Base-by-base conservation (phyloP, 2,329 filamentous ascomycete species). In the Pyricularia sp. region DNA sequence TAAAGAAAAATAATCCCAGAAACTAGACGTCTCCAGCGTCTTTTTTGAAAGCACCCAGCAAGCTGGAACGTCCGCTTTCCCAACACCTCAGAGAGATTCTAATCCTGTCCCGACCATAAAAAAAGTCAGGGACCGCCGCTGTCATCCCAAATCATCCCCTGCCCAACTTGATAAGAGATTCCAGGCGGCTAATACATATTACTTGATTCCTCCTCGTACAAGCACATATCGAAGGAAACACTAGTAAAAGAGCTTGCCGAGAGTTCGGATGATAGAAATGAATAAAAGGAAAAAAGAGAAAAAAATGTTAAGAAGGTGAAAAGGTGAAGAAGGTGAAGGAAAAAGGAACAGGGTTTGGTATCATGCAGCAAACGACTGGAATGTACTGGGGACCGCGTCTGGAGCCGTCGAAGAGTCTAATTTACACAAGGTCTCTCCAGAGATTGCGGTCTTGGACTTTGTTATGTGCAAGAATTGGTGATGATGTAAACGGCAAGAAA, bases 341-440 rank as follows among this genome's bases (percentile, higher is more conserved):
- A 42, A 25, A 65, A 26, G 33, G n/a, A 25, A 65, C 6, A 42
- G 31, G 30, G 30, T 31, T 65, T 65, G 64, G 64, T 65, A 65
- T 65, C 64, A 65, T 42, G 31, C 31, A 65, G 64, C 36, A 31
- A 65, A 31, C 20, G 30, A 28, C 30, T 26, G 28, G 23, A 42
- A 31, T 65, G 26, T 42, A 42, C 17, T 42, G 64, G 36, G 33
- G 42, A 50, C 42, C 42, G 17, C 42, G 42, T n/a, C 42, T 36
- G 12, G 7, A 36, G 64, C 64, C 64, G 64, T 65, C n/a, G 17
- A 20, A 9, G 64, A 17, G n/a, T 65, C 30, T 65, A 65, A 42
- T 65, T 65, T 65, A 65, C 64, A 65, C 64, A 65, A 65, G 31
- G 31, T 65, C 31, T 65, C 64, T 65, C 64, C 64, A 65, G 64